Conservation (phyloP, 257 asterid species). For the Scutellaria minor region DNA sequence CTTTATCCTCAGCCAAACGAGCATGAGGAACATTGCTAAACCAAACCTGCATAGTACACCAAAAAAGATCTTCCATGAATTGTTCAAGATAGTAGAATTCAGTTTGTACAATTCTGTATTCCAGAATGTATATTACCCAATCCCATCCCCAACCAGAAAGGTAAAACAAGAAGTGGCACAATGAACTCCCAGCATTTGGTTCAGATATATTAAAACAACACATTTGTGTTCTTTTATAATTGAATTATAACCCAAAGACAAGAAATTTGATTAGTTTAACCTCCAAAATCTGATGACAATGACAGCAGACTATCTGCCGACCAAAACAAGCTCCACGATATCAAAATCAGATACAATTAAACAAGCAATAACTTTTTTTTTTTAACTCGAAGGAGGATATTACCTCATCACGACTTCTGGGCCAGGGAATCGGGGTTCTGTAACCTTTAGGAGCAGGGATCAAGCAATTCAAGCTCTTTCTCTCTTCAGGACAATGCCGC, state of each 20-base stretch:
- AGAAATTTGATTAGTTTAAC: background rate
- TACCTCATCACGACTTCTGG: slow-evolving; percentile 93
- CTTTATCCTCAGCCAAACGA: slow-evolving; percentile 88
- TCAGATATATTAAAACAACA: slow-evolving; percentile 11
- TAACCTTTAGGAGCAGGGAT: slow-evolving; percentile 91
- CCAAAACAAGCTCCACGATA: slow-evolving; percentile 10
- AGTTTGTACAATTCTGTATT: background rate
- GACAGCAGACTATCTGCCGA: background rate
- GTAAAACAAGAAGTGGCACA: background rate
- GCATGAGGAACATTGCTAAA: slow-evolving; percentile 97
- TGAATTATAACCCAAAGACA: slow-evolving; percentile 6
- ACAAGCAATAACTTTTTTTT: slow-evolving; percentile 1
- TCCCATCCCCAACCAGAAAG: slow-evolving; percentile 7
- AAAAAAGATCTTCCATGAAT: slow-evolving; percentile 32
- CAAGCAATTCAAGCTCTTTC: slow-evolving; percentile 72
- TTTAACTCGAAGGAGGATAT: slow-evolving; percentile 13
- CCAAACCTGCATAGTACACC: slow-evolving; percentile 69
- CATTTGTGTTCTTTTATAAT: background rate
- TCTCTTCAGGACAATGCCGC: slow-evolving; percentile 85
- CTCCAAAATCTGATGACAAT: slow-evolving; percentile 13
- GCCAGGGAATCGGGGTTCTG: slow-evolving; percentile 81
- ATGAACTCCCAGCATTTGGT: slow-evolving; percentile 20
- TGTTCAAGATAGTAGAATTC: slow-evolving; percentile 27
- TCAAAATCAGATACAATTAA: slow-evolving; percentile 13
- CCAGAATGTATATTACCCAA: background rate